Conservation (phyloP, 345 rosid genomes). For the Eucalyptus guilfoylei region DNA sequence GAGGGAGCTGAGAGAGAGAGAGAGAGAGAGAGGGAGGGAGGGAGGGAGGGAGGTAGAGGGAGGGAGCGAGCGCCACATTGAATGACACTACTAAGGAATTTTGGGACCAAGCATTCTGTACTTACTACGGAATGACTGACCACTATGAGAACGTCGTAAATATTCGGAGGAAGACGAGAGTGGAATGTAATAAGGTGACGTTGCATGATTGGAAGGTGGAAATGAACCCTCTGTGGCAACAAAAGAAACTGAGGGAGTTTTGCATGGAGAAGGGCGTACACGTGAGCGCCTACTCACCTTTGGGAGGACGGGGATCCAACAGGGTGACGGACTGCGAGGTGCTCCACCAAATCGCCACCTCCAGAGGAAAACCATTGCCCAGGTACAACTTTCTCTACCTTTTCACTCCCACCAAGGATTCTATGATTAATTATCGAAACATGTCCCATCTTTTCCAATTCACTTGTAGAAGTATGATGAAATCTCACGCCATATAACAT, state of each 20-base stretch:
- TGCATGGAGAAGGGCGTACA: background rate
- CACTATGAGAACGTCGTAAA: background rate
- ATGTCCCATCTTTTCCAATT: background rate
- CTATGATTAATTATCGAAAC: background rate
- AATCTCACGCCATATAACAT: background rate
- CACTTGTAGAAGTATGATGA: background rate
- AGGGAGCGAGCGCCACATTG: too few species aligned
- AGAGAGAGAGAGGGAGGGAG: too few species aligned
- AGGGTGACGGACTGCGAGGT: constrained; percentile 1
- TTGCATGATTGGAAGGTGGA: constrained; percentile 10
- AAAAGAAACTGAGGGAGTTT: constrained; percentile 9
- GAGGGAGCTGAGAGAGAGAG: too few species aligned
- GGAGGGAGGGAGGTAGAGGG: too few species aligned
- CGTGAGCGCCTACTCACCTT: constrained; percentile 12
- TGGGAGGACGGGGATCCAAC: constrained; percentile 8
- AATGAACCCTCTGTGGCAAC: constrained; percentile 20
- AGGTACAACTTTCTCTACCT: background rate
- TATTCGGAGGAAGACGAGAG: background rate
- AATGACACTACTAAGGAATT: too few species aligned
- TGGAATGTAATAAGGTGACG: background rate
- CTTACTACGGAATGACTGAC: too few species aligned
- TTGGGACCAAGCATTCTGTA: too few species aligned
- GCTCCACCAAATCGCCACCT: constrained; percentile 8
- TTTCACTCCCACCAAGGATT: background rate
- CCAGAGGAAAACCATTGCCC: constrained; percentile 5